phyloP scores from a whole-genome alignment of 169 alveolate genomes.

The Cryptosporidium tyzzeri region DNA sequence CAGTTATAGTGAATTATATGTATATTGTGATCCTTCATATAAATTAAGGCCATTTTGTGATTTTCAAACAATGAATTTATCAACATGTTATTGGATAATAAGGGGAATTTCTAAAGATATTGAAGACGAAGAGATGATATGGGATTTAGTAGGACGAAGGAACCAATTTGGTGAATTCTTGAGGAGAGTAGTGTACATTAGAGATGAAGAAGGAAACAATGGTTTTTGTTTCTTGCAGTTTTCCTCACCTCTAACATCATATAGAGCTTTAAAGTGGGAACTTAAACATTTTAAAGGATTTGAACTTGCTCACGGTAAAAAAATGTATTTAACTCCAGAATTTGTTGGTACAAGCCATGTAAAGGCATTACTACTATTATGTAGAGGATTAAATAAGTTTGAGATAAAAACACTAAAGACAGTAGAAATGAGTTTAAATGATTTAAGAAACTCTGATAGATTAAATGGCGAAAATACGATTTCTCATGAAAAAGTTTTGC shows the following conservation, averaged over 20 bases:
- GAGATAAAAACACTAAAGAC: constrained; percentile 22
- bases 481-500: background rate
- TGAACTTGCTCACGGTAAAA: background rate
- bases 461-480: background rate
- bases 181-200: constrained; percentile 39
- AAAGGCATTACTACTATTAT: constrained; percentile 15
- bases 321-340: constrained; percentile 3
- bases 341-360: constrained; percentile 57
- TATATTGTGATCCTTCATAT: constrained; percentile 50
- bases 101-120: constrained; percentile 31
- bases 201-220: constrained; percentile 41
- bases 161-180: constrained; percentile 43
- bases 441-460: background rate
- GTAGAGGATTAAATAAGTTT: constrained; percentile 10
- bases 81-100: constrained; percentile 62
- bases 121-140: constrained; percentile 25
- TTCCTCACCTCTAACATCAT: constrained; percentile 58
- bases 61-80: constrained; percentile 34
- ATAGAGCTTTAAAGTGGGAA: constrained; percentile 69
- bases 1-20: constrained; percentile 38
- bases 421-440: background rate
- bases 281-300: constrained; percentile 2
- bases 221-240: constrained; percentile 72
- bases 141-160: constrained; percentile 38
- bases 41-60: constrained; percentile 15